phyloP scores from a whole-genome alignment of 1,284 basidiomycete species.

The Marasmius tenuissimus region DNA sequence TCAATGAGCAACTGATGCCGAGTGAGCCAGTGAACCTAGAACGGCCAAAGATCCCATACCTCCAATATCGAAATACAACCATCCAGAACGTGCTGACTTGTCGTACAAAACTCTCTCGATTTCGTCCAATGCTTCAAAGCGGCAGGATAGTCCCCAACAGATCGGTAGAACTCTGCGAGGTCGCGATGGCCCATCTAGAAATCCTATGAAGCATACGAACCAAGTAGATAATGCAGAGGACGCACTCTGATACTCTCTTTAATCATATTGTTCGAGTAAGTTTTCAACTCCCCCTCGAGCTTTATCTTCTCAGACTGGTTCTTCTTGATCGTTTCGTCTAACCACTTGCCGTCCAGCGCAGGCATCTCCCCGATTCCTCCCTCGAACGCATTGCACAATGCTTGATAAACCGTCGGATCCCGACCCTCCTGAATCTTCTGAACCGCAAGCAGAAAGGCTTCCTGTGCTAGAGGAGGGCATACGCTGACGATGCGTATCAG shows the following conservation, averaged over 20 bases:
- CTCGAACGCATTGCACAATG: slow-evolving; percentile 59
- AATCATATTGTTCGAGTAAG: slow-evolving; percentile 89
- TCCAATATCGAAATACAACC: slow-evolving; percentile 83
- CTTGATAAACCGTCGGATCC: slow-evolving; percentile 61
- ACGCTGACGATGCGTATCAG: slow-evolving; percentile 63
- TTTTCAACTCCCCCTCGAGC: slow-evolving; percentile 87
- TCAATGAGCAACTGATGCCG: slow-evolving; percentile 70
- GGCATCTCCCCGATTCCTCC: slow-evolving; percentile 45
- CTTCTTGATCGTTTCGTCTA: slow-evolving; percentile 57
- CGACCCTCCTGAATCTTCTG: slow-evolving; percentile 59
- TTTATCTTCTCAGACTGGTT: slow-evolving; percentile 69
- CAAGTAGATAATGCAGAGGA: slow-evolving; percentile 14
- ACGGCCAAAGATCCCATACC: slow-evolving; percentile 35
- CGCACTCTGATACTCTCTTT: slow-evolving; percentile 89
- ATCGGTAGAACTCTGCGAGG: slow-evolving; percentile 73
- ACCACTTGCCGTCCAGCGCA: slow-evolving; percentile 60
- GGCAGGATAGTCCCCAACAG: slow-evolving; percentile 65
- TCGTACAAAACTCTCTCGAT: slow-evolving; percentile 84
- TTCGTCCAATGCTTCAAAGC: slow-evolving; percentile 82
- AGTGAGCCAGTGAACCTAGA: not conserved
- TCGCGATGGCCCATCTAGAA: slow-evolving; percentile 82
- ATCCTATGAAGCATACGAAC: slow-evolving; percentile 10
- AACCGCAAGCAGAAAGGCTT: slow-evolving; percentile 66
- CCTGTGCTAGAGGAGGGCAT: slow-evolving; percentile 66
- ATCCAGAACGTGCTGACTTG: slow-evolving; percentile 81